phyloP scores from a whole-genome alignment of 2,329 filamentous ascomycete species.

The Alternaria dauci region DNA sequence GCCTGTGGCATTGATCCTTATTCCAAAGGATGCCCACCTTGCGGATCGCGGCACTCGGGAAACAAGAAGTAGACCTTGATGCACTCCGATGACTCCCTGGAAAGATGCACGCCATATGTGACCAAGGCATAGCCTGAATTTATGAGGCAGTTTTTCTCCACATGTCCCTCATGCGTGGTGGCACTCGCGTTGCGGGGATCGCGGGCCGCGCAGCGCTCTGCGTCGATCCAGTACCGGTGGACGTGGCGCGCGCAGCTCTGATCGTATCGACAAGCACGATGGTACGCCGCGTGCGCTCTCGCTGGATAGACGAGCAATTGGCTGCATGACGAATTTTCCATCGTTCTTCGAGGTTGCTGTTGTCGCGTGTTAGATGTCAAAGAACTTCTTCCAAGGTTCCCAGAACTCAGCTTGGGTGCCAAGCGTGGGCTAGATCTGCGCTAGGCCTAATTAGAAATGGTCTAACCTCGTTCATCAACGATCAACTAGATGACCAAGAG shows the following conservation, averaged over 20 bases:
- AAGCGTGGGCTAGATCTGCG: neutral
- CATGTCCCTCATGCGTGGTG: neutral
- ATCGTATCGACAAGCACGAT: too few relatives aligned
- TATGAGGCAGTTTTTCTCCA: neutral
- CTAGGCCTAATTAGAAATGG: too few relatives aligned
- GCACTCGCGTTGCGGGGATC: neutral
- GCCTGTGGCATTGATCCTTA: neutral
- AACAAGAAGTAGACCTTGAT: neutral
- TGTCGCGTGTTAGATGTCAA: neutral
- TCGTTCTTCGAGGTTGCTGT: neutral
- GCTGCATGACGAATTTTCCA: rapidly evolving
- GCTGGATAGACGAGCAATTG: too few relatives aligned
- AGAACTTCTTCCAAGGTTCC: neutral
- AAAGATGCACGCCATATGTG: neutral
- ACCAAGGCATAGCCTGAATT: neutral
- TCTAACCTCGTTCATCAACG: too few relatives aligned
- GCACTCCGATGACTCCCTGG: neutral
- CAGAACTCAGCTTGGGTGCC: neutral
- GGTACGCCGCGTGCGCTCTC: too few relatives aligned
- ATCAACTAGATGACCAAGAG: too few relatives aligned
- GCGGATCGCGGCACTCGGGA: neutral
- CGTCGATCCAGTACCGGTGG: neutral
- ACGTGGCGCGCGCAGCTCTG: too few relatives aligned
- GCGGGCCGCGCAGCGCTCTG: neutral
- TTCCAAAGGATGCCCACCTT: neutral